Conservation (phyloP, 306 rosid species). For the Quercus variabilis region DNA sequence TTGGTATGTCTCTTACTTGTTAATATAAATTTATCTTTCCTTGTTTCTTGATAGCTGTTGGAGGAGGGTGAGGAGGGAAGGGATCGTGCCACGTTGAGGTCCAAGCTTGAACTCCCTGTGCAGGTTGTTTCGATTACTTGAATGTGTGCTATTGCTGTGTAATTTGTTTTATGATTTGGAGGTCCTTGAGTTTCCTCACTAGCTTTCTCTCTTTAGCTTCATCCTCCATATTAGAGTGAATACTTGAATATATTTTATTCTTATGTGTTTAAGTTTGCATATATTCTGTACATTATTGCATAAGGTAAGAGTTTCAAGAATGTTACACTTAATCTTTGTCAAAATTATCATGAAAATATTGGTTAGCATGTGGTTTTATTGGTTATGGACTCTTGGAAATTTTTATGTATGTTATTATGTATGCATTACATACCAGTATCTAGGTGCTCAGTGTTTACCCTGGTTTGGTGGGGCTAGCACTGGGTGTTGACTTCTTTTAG, state of each 20-base stretch:
- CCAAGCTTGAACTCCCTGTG: constrained; percentile 98
- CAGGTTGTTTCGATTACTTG: constrained; percentile 60
- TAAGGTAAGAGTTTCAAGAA: not conserved
- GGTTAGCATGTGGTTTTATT: not conserved
- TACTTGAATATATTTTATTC: not conserved
- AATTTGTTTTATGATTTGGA: constrained; percentile 12
- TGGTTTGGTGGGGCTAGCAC: not conserved
- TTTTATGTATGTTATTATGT: not conserved
- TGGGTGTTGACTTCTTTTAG: not conserved
- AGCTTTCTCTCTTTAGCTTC: constrained; percentile 1
- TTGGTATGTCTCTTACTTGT: constrained; percentile 15
- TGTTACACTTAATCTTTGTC: not conserved
- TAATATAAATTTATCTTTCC: constrained; percentile 10
- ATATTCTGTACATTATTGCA: not conserved
- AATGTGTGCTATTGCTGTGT: not conserved
- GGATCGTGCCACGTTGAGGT: constrained; percentile 80
- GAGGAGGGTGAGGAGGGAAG: constrained; percentile 98
- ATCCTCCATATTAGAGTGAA: not conserved
- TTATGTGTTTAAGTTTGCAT: not conserved
- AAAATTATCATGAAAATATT: not conserved
- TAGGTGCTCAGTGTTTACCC: not conserved
- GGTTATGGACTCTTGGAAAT: not conserved
- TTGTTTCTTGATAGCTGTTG: constrained; percentile 55
- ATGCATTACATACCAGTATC: not conserved
- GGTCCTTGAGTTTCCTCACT: constrained; percentile 7